Evolutionary conservation across 2,329 filamentous ascomycete genomes (phyloP), one percentile per base, ranked within the genome.

Genomic region (Apiospora koreana): DNA sequence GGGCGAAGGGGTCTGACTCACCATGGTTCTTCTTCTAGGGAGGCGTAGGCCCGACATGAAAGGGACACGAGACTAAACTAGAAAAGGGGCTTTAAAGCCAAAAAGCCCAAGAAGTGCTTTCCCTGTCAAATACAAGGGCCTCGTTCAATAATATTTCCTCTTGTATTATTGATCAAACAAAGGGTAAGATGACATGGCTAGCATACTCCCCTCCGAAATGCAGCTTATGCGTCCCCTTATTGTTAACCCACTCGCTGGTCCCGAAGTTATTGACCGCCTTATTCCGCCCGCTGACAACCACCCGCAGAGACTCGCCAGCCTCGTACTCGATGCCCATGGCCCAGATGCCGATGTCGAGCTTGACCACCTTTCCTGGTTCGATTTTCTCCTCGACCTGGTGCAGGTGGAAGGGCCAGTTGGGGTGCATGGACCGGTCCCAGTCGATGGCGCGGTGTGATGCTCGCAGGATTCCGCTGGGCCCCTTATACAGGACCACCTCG

Each of bases 311-410:
- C 69, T 78, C 75, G 12, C 77, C 77, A 0, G 73, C 76, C 68
- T 77, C 75, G 28, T 73, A 79, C 50, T 77, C 75, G 41, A 78
- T 73, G 12, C 77, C 76, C 58, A 75, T 73, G 1, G 76, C 76
- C 77, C 77, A 79, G 43, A 78, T 77, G 0, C 75, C 75, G 43
- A 79, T 76, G 12, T 79, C 77, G 9, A 79, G 62, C 50, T 71
- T 71, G 18, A 77, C 76, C 10, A 78, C 70, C 1, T 69, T 69
- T 0, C 76, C 77, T 2, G 74, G 76, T 1, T 65, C 23, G 25
- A 77, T 66, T 70, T 76, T 75, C 23, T 76, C 71, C 67, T 74
- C 69, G 38, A 70, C 67, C 23, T 73, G 68, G 45, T 77, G 75
- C 1, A 75, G 73, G 45, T 77, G 73, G 38, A 75, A 77, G 10